These are phyloP conservation scores for Pseudogymnoascus sp. DNA, from an alignment of 2,329 filamentous ascomycete genomes.

Conservation along the genomic window DNA sequence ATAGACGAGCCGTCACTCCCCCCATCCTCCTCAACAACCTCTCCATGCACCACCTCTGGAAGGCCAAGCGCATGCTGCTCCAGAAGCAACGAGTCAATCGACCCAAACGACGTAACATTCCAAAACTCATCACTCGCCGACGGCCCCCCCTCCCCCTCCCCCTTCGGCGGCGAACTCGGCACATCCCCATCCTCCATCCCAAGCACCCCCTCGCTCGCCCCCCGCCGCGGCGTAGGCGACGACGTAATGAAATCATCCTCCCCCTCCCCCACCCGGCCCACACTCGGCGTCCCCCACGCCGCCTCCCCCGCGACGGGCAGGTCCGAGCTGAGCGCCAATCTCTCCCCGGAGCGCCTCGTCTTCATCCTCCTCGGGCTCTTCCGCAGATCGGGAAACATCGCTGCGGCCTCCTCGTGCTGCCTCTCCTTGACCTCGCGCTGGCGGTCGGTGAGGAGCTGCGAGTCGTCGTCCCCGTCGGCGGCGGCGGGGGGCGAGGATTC, in stretches of 20 bases:
- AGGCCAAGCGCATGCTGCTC: background rate
- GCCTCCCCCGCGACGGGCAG: constrained; percentile 30
- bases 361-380: constrained; percentile 38
- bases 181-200: constrained; percentile 35
- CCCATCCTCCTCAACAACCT: background rate
- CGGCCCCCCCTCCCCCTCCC: constrained; percentile 19
- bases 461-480: too few species aligned
- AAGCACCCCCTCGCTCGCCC: constrained; percentile 40
- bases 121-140: background rate
- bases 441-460: constrained; percentile 67
- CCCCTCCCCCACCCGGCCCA: constrained; percentile 16
- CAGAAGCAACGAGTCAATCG: background rate
- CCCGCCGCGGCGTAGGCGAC: constrained; percentile 52
- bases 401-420: constrained; percentile 54
- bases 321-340: constrained; percentile 22
- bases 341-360: constrained; percentile 11
- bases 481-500: constrained; percentile 47
- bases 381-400: constrained; percentile 59
- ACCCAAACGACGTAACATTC: background rate
- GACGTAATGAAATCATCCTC: constrained; percentile 37
- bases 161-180: constrained; percentile 49
- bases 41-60: background rate
- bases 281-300: constrained; percentile 22
- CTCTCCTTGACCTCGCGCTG: constrained; percentile 71
- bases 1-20: background rate